Conservation (phyloP, 257 asterid genomes). For the Solanum sitiens region DNA sequence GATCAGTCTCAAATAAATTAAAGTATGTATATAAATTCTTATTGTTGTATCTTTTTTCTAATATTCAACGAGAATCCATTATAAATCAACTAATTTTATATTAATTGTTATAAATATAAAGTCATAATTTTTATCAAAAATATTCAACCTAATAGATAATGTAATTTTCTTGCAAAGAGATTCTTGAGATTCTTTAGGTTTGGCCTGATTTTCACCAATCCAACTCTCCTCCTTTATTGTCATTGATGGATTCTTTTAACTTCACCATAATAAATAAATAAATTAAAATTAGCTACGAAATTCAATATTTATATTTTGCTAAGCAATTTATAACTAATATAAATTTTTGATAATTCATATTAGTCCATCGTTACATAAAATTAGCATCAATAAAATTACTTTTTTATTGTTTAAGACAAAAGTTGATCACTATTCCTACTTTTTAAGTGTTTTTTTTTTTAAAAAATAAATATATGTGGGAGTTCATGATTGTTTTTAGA, state of each 20-base stretch:
- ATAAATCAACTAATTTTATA: background rate
- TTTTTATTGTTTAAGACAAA: background rate
- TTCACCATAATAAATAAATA: background rate
- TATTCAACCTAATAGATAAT: background rate
- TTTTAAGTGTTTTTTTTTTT: background rate
- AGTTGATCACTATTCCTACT: background rate
- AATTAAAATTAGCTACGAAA: background rate
- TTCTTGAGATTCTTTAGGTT: rapidly evolving
- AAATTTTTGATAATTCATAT: background rate
- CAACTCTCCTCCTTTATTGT: background rate
- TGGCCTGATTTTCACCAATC: background rate
- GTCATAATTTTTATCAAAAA: background rate
- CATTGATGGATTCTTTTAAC: background rate
- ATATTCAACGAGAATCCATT: background rate
- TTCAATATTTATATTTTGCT: background rate
- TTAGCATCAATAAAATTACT: background rate
- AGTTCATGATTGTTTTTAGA: background rate
- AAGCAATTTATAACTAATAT: background rate
- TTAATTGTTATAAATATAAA: background rate
- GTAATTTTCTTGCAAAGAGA: background rate
- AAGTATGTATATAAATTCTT: background rate
- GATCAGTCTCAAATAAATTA: background rate
- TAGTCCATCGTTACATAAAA: background rate
- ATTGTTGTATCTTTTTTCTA: background rate
- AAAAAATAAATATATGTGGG: background rate